These are phyloP conservation scores for Xylogone sp. DNA, from an alignment of 2,329 filamentous ascomycete species.

Conservation along the genomic window DNA sequence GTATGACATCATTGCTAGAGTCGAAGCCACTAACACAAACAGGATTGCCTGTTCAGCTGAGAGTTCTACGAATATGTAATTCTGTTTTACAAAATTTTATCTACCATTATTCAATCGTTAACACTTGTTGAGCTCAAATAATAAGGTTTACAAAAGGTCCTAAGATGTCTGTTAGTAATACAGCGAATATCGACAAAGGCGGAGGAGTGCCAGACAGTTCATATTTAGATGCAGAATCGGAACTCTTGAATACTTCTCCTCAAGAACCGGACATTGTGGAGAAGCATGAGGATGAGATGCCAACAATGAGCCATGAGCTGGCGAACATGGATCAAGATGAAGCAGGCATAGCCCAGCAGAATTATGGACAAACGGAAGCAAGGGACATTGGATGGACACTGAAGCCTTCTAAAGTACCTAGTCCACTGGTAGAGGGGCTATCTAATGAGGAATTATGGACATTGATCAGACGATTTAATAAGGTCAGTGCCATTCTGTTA, in stretches of 20 bases:
- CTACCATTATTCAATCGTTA: too few species aligned
- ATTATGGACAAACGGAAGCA: slow-evolving; percentile 39
- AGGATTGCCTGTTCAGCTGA: too few species aligned
- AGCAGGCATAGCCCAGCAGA: slow-evolving; percentile 35
- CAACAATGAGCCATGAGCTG: slow-evolving; percentile 37
- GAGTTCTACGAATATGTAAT: too few species aligned
- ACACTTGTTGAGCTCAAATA: too few species aligned
- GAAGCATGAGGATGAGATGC: slow-evolving; percentile 14
- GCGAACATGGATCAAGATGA: slow-evolving; percentile 36
- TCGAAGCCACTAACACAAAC: too few species aligned
- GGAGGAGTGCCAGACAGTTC: not conserved
- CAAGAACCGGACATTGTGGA: slow-evolving; percentile 1
- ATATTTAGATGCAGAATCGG: not conserved
- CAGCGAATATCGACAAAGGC: too few species aligned
- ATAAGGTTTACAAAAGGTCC: too few species aligned
- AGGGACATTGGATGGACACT: slow-evolving; percentile 58
- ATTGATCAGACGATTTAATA: slow-evolving; percentile 60
- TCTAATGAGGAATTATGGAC: slow-evolving; percentile 64
- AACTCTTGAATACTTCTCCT: not conserved
- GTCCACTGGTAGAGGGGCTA: slow-evolving; percentile 55
- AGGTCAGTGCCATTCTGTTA: slow-evolving; percentile 35
- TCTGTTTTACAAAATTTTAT: too few species aligned
- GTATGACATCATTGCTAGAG: too few species aligned
- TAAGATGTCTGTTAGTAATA: too few species aligned
- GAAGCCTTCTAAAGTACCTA: slow-evolving; percentile 43